These are phyloP conservation scores for Colletotrichum siamense DNA, from an alignment of 2,329 filamentous ascomycete genomes.

Conservation along the genomic window DNA sequence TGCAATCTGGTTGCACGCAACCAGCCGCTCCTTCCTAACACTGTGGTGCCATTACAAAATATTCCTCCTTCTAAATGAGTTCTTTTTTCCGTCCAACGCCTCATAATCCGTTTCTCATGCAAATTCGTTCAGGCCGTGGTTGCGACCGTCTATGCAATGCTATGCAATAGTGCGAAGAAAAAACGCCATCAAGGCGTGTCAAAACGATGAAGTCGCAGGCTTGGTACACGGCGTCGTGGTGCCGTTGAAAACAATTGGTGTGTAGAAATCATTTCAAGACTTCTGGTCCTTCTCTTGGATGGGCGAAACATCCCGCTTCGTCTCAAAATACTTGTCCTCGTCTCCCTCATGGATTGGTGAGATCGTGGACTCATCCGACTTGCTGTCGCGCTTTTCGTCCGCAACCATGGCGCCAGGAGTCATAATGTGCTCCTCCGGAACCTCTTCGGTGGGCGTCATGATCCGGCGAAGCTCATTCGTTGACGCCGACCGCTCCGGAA, in stretches of 20 bases:
- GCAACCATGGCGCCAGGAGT: not conserved
- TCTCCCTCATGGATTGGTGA: constrained; percentile 18
- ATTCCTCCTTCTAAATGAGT: not conserved
- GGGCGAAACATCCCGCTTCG: not conserved
- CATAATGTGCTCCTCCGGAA: constrained; percentile 21
- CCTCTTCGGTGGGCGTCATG: constrained; percentile 28
- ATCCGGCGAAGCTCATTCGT: constrained; percentile 20
- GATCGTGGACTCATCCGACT: not conserved
- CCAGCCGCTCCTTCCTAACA: not conserved
- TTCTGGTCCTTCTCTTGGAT: constrained; percentile 3
- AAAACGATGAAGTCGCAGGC: not conserved
- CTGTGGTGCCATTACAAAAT: not conserved
- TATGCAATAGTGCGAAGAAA: not conserved
- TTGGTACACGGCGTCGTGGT: not conserved
- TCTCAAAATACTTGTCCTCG: not conserved
- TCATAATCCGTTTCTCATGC: constrained; percentile 20
- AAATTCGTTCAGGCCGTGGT: constrained; percentile 6
- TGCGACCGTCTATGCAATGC: constrained; percentile 9
- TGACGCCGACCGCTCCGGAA: not conserved
- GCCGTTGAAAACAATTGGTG: not conserved
- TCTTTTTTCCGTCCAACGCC: constrained; percentile 9
- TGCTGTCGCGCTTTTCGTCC: not conserved
- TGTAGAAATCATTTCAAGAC: not conserved
- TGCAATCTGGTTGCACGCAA: not conserved
- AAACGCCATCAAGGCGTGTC: not conserved